Percentiles rank a stretch among this genome's conserved stretches.
These are phyloP conservation scores for Scleroderma bovista DNA, from an alignment of 768 basidiomycete species.

Conservation along the genomic window DNA sequence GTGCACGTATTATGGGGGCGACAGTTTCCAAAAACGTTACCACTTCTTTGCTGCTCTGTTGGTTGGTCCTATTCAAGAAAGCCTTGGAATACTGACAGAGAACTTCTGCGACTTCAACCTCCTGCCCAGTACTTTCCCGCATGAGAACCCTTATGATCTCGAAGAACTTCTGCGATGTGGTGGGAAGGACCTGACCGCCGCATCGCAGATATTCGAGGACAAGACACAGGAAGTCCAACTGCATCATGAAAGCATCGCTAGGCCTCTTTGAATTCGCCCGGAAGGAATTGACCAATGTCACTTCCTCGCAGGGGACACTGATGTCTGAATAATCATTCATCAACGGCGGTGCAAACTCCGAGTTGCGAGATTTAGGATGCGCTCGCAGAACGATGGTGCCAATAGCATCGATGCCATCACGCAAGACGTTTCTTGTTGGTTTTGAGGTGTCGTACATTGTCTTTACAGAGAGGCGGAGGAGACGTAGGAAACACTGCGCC, in stretches of 20 bases:
- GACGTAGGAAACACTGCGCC: slow-evolving; percentile 62
- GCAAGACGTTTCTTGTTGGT: slow-evolving; percentile 48
- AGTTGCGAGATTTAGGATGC: slow-evolving; percentile 37
- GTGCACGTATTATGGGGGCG: slow-evolving; percentile 48
- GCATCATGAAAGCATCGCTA: slow-evolving; percentile 54
- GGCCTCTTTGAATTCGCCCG: slow-evolving; percentile 42
- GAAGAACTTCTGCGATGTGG: slow-evolving; percentile 40
- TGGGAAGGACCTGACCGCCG: slow-evolving; percentile 41
- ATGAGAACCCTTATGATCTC: slow-evolving; percentile 54
- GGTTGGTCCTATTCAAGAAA: slow-evolving; percentile 39
- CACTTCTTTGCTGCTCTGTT: slow-evolving; percentile 43
- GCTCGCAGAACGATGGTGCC: slow-evolving; percentile 47
- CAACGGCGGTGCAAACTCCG: slow-evolving; percentile 29
- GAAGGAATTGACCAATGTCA: slow-evolving; percentile 30
- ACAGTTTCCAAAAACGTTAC: slow-evolving; percentile 50
- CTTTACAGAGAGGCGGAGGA: slow-evolving; percentile 53
- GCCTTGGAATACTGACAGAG: slow-evolving; percentile 47
- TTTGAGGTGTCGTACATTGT: slow-evolving; percentile 52
- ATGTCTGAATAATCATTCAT: slow-evolving; percentile 15
- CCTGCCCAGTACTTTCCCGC: slow-evolving; percentile 42
- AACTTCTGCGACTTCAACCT: slow-evolving; percentile 43
- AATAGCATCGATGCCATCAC: slow-evolving; percentile 66
- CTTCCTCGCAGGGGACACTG: slow-evolving; percentile 16
- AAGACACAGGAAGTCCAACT: slow-evolving; percentile 57
- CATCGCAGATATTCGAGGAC: slow-evolving; percentile 43